Evolutionary conservation across 1,284 basidiomycete species (phyloP).

Genomic region (Golubevia pallescens): DNA sequence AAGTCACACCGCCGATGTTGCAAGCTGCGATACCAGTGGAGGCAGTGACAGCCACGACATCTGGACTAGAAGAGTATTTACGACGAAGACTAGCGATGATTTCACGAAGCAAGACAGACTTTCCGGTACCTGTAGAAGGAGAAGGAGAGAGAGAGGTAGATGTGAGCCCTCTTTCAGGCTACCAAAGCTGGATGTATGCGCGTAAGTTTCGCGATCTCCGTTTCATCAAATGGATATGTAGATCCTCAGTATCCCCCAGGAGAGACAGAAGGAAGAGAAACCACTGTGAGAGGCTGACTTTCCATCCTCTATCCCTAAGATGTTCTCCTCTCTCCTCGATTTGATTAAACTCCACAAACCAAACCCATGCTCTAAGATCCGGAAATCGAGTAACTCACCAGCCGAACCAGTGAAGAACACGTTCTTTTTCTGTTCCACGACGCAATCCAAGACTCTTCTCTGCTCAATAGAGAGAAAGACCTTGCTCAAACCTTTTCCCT

Average conservation of each 20-base stretch:
- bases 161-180: neutral
- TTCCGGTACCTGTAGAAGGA: conserved; percentile 77
- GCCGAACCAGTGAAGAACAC: conserved; percentile 85
- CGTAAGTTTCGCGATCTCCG: neutral
- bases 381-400: conserved; percentile 6
- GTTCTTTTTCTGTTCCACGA: conserved; percentile 68
- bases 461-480: conserved; percentile 54
- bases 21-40: conserved; percentile 83
- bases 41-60: conserved; percentile 82
- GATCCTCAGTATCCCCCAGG: conserved; percentile 2
- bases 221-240: no score
- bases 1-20: conserved; percentile 60
- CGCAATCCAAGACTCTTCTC: conserved; percentile 43
- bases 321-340: no score
- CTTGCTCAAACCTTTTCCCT: conserved; percentile 3
- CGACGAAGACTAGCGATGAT: conserved; percentile 75
- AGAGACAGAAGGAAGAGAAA: neutral
- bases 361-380: no score
- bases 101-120: conserved; percentile 88
- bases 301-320: no score
- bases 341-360: no score
- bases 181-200: neutral
- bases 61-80: conserved; percentile 68
- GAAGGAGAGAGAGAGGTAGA: neutral
- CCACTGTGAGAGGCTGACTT: no score